These are phyloP conservation scores for Przewalskia tangutica DNA, from an alignment of 257 asterid species.

Conservation along the genomic window DNA sequence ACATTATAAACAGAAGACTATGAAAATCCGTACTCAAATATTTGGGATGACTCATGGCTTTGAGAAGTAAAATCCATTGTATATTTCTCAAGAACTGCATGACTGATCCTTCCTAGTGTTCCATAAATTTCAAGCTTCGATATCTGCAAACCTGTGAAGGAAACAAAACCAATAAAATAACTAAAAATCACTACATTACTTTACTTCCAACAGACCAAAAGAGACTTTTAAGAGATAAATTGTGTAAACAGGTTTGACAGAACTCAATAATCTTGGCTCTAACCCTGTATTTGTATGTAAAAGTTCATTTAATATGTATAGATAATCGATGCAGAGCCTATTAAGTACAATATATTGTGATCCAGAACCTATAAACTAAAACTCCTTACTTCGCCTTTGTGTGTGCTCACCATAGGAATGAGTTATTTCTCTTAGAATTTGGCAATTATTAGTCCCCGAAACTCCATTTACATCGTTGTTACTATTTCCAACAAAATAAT, in stretches of 20 bases:
- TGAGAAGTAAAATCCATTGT: conserved; percentile 16
- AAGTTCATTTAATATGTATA: too few species aligned
- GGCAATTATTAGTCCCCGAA: conserved; percentile 22
- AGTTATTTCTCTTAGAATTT: conserved; percentile 40
- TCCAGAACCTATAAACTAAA: too few species aligned
- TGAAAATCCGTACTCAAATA: conserved; percentile 41
- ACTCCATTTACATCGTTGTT: conserved; percentile 2
- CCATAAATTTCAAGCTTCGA: conserved; percentile 60
- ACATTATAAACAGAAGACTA: not conserved
- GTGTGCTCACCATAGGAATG: conserved; percentile 43
- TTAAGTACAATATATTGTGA: too few species aligned
- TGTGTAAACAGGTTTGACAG: not conserved
- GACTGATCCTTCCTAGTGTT: conserved; percentile 43
- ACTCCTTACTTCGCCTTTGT: too few species aligned
- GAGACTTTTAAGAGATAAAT: too few species aligned
- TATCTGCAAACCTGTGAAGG: conserved; percentile 24
- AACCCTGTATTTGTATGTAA: too few species aligned
- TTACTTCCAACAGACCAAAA: not conserved
- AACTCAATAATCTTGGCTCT: too few species aligned
- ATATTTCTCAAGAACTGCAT: conserved; percentile 42
- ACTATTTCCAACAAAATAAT: conserved; percentile 4
- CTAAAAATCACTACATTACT: not conserved
- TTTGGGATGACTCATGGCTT: conserved; percentile 25
- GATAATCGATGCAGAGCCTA: too few species aligned
- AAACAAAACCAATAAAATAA: not conserved